These are phyloP conservation scores for Xanthoparmelia taractica DNA, from an alignment of 495 filamentous ascomycete genomes.

Conservation along the genomic window DNA sequence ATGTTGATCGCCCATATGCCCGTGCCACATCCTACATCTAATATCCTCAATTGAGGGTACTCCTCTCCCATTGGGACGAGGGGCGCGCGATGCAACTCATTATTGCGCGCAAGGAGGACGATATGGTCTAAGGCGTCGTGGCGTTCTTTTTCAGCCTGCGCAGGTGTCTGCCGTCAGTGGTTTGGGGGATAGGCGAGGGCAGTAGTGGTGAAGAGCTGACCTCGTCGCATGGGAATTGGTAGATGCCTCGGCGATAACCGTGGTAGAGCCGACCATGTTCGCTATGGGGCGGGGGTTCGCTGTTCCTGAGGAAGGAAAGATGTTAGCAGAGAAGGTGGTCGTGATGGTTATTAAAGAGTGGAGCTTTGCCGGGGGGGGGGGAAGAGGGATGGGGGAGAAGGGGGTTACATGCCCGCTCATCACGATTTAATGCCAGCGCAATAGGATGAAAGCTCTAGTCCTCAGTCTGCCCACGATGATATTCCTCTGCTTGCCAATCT, in stretches of 20 bases:
- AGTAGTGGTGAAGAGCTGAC: slow-evolving; percentile 4
- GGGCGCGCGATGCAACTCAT: slow-evolving; percentile 49
- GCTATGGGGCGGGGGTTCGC: slow-evolving; percentile 6
- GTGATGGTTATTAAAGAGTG: neutral
- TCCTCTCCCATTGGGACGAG: slow-evolving; percentile 41
- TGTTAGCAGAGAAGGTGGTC: neutral
- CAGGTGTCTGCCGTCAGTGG: neutral
- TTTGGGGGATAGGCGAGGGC: neutral
- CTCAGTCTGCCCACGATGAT: slow-evolving; percentile 4
- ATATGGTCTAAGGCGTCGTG: slow-evolving; percentile 74
- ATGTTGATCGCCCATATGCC: slow-evolving; percentile 90
- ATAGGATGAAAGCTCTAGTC: slow-evolving; percentile 3
- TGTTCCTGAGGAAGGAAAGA: neutral
- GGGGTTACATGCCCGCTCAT: slow-evolving; percentile 8
- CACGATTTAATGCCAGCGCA: slow-evolving; percentile 1
- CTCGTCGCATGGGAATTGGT: slow-evolving; percentile 47
- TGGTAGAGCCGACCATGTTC: slow-evolving; percentile 47
- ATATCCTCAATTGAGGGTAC: slow-evolving; percentile 40
- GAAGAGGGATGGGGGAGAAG: too few species aligned
- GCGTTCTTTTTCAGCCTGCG: slow-evolving; percentile 59
- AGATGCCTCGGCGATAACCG: slow-evolving; percentile 42
- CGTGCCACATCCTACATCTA: slow-evolving; percentile 83
- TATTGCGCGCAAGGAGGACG: slow-evolving; percentile 55
- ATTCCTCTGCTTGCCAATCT: slow-evolving; percentile 6
- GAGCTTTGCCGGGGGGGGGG: neutral